phyloP scores from a whole-genome alignment of 1,139 yeast species.

The Pichia sp. region DNA sequence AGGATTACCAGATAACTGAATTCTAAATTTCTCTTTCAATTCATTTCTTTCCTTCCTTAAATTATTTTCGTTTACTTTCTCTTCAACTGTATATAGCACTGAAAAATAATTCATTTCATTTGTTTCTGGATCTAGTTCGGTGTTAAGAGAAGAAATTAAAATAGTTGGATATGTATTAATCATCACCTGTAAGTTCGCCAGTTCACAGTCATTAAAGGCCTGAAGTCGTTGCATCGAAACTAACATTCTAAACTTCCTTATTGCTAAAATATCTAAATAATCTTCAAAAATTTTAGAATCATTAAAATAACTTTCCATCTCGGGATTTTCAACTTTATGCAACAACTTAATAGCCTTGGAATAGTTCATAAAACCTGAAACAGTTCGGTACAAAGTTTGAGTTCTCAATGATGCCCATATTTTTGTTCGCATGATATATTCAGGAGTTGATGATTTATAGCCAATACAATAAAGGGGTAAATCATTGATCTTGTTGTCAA shows the following conservation, averaged over 20 bases:
- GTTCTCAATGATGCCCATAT: constrained; percentile 55
- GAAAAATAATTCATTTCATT: constrained; percentile 48
- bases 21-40: constrained; percentile 37
- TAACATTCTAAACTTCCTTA: constrained; percentile 58
- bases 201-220: constrained; percentile 46
- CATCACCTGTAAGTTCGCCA: constrained; percentile 48
- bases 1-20: constrained; percentile 48
- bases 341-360: constrained; percentile 43
- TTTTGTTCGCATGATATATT: constrained; percentile 45
- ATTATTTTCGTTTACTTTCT: constrained; percentile 33
- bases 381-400: constrained; percentile 49
- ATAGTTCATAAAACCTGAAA: constrained; percentile 54
- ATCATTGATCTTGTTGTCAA: no score
- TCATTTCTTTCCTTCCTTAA: no score
- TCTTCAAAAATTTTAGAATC: constrained; percentile 32
- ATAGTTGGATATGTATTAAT: constrained; percentile 58
- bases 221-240: constrained; percentile 67
- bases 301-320: constrained; percentile 10
- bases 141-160: constrained; percentile 53
- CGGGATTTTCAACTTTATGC: constrained; percentile 41
- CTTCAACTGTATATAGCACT: constrained; percentile 52
- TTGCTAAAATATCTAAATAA: constrained; percentile 42
- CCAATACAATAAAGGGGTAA: constrained; percentile 31
- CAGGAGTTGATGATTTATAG: constrained; percentile 49
- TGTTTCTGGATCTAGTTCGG: constrained; percentile 34